Conservation (phyloP, 1,139 yeast species). For the Cylindricascospora bacillispora region DNA sequence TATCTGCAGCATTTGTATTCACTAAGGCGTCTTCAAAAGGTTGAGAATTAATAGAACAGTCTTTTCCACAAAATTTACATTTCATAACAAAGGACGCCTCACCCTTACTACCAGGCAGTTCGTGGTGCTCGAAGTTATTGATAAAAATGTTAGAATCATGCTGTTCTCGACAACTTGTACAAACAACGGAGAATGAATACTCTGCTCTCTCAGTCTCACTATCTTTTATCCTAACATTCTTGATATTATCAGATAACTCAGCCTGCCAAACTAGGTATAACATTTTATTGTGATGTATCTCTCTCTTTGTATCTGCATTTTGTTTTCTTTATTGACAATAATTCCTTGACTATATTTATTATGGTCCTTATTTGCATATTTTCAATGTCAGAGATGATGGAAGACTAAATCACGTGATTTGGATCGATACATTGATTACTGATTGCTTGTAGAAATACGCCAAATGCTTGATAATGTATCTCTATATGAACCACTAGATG, state of each 20-base stretch:
- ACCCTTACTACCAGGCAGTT: conserved; percentile 62
- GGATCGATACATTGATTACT: too few species aligned
- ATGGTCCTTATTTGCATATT: not conserved
- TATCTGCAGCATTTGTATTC: conserved; percentile 10
- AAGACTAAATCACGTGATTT: too few species aligned
- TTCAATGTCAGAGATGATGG: conserved; percentile 5
- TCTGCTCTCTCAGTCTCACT: conserved; percentile 51
- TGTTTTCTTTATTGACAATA: not conserved
- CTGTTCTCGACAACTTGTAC: conserved; percentile 68
- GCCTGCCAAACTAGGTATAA: conserved; percentile 18
- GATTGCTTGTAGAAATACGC: too few species aligned
- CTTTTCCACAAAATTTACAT: conserved; percentile 35
- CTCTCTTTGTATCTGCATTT: not conserved
- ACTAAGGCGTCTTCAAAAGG: conserved; percentile 21
- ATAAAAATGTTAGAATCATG: conserved; percentile 68
- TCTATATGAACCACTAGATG: too few species aligned
- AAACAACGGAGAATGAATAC: conserved; percentile 58
- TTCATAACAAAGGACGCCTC: conserved; percentile 74
- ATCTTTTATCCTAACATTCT: conserved; percentile 38
- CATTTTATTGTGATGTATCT: conserved; percentile 9
- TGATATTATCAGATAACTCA: conserved; percentile 21
- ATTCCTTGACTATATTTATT: not conserved
- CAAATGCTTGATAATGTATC: too few species aligned
- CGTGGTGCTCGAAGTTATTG: conserved; percentile 42
- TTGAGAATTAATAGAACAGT: conserved; percentile 17